phyloP scores from a whole-genome alignment of 345 rosid genomes.

The Salix suchowensis region DNA sequence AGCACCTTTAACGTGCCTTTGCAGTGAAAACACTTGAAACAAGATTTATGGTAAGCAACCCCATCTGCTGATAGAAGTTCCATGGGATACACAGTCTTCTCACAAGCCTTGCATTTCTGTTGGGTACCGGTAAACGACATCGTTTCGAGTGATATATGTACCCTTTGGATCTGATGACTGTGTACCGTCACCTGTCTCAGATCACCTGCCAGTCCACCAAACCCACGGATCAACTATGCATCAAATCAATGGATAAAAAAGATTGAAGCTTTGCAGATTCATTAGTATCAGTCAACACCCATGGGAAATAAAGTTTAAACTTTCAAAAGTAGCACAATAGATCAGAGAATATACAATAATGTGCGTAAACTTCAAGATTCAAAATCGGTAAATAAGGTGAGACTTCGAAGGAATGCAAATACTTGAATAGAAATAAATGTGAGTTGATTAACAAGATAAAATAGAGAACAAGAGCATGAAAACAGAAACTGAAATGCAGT shows the following conservation, averaged over 20 bases:
- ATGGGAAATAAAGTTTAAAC: not conserved
- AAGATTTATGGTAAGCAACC: conserved; percentile 76
- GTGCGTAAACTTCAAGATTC: not conserved
- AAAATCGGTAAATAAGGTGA: not conserved
- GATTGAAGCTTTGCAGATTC: not conserved
- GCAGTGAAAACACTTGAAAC: conserved; percentile 96
- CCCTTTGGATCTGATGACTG: conserved; percentile 13
- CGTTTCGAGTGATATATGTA: conserved; percentile 8
- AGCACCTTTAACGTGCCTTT: conserved; percentile 81
- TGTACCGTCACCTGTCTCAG: not conserved
- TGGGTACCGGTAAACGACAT: conserved; percentile 97
- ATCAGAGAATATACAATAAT: not conserved
- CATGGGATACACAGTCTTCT: conserved; percentile 93
- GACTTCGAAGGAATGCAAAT: not conserved
- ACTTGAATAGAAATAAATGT: not conserved
- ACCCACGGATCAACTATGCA: not conserved
- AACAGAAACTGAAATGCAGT: not conserved
- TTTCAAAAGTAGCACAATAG: not conserved
- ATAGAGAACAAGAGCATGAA: not conserved
- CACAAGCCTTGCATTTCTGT: conserved; percentile 93
- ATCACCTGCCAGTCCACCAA: conserved; percentile 1
- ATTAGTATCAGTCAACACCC: not conserved
- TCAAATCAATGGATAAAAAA: not conserved
- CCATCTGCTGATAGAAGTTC: conserved; percentile 95
- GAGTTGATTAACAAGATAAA: not conserved